Percentiles rank a stretch among this genome's conserved stretches.
These are phyloP conservation scores for Pseudozyma tsukubaensis DNA, from an alignment of 1,284 basidiomycete genomes.

Conservation along the genomic window DNA sequence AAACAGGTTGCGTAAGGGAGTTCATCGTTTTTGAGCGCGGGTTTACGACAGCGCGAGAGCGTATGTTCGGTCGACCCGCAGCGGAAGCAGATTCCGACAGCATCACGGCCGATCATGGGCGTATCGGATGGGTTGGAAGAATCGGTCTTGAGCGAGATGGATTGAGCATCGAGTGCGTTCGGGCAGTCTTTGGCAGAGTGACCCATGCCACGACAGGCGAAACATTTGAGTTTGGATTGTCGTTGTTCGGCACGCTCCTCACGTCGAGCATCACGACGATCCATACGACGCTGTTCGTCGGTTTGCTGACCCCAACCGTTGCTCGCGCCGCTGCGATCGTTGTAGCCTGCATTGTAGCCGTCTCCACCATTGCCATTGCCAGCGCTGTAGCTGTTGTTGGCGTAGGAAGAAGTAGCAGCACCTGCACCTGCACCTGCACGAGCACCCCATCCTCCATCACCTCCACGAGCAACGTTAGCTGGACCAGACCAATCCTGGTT, in stretches of 20 bases:
- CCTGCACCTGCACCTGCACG: constrained; percentile 16
- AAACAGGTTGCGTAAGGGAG: constrained; percentile 92
- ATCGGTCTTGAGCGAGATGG: constrained; percentile 30
- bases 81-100: constrained; percentile 71
- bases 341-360: background rate
- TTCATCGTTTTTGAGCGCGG: constrained; percentile 71
- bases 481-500: constrained; percentile 28
- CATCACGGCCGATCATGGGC: constrained; percentile 66
- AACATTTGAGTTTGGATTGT: constrained; percentile 78
- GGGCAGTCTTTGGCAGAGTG: constrained; percentile 86
- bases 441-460: constrained; percentile 38
- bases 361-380: background rate
- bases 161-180: constrained; percentile 51
- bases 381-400: constrained; percentile 1
- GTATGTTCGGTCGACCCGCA: constrained; percentile 85
- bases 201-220: constrained; percentile 85
- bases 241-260: constrained; percentile 77
- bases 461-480: constrained; percentile 5
- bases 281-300: constrained; percentile 47
- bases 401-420: background rate
- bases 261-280: constrained; percentile 74
- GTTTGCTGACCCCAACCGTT: constrained; percentile 19
- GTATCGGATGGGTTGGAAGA: constrained; percentile 28
- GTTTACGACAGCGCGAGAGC: constrained; percentile 80
- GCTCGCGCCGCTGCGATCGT: background rate